Evolutionary conservation across 306 rosid species (phyloP).

Genomic region (Benincasa hispida): DNA sequence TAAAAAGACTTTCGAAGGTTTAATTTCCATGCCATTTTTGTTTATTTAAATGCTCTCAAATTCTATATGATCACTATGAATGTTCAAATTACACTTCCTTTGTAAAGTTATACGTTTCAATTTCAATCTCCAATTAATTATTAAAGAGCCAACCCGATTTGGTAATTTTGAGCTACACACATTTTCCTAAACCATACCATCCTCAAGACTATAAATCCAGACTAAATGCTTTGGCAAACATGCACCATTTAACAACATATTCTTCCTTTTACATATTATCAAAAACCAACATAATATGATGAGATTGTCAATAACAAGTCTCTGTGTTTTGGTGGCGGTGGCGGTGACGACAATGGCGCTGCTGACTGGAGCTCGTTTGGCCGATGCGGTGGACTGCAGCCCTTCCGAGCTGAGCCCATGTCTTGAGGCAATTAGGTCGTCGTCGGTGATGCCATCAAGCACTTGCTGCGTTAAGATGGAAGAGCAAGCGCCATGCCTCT

Average conservation of each 20-base stretch:
- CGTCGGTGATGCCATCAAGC: conserved; percentile 19
- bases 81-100: not conserved
- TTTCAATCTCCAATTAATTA: not conserved
- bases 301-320: conserved; percentile 1
- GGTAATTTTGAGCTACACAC: not conserved
- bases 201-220: not conserved
- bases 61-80: not conserved
- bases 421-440: conserved; percentile 12
- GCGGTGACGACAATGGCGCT: conserved; percentile 6
- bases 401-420: conserved; percentile 28
- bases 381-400: conserved; percentile 31
- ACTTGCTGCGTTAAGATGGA: conserved; percentile 32
- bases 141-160: not conserved
- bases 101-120: not conserved
- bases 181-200: not conserved
- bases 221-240: not conserved
- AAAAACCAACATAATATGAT: conserved; percentile 2
- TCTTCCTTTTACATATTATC: not conserved
- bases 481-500: conserved; percentile 49
- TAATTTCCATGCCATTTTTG: too few relatives aligned
- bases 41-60: too few relatives aligned
- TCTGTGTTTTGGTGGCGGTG: conserved; percentile 11
- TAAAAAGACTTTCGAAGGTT: too few relatives aligned
- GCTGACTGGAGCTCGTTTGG: not conserved
- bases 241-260: not conserved